Percentiles rank a stretch among this genome's conserved stretches.
phyloP scores from a whole-genome alignment of 2,329 filamentous ascomycete genomes.

The Trichoderma citrinoviride region DNA sequence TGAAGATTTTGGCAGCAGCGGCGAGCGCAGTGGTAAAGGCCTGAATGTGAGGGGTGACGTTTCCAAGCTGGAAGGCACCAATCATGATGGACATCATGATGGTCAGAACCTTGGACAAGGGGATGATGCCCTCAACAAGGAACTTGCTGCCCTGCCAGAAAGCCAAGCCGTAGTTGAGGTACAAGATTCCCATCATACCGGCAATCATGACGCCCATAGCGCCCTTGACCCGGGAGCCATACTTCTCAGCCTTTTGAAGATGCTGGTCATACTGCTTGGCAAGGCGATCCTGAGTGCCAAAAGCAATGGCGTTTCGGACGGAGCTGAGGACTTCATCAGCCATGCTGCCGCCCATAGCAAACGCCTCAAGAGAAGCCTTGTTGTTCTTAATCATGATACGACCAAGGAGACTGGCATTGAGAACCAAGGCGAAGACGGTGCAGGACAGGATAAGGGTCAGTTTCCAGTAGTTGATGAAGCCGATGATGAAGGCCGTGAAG shows the following conservation, averaged over 20 bases:
- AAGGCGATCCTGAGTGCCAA: constrained; percentile 88
- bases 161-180: constrained; percentile 80
- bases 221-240: constrained; percentile 72
- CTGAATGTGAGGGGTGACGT: constrained; percentile 80
- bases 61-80: constrained; percentile 86
- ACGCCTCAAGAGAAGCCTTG: constrained; percentile 73
- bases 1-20: constrained; percentile 87
- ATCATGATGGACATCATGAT: constrained; percentile 92
- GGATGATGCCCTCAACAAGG: constrained; percentile 62
- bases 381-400: constrained; percentile 77
- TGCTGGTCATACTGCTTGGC: constrained; percentile 80
- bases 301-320: constrained; percentile 87
- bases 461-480: constrained; percentile 90
- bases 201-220: constrained; percentile 76
- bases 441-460: constrained; percentile 83
- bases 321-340: constrained; percentile 95
- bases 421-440: constrained; percentile 74
- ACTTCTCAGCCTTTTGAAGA: constrained; percentile 68
- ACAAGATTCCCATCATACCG: constrained; percentile 78
- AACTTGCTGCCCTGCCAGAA: constrained; percentile 87
- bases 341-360: constrained; percentile 80
- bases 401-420: constrained; percentile 72
- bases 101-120: constrained; percentile 71
- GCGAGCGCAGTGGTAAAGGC: constrained; percentile 82
- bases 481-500: constrained; percentile 83